These are phyloP conservation scores for Phytophthora sp. DNA, from an alignment of 352 stramenopile genomes.

Conservation along the genomic window DNA sequence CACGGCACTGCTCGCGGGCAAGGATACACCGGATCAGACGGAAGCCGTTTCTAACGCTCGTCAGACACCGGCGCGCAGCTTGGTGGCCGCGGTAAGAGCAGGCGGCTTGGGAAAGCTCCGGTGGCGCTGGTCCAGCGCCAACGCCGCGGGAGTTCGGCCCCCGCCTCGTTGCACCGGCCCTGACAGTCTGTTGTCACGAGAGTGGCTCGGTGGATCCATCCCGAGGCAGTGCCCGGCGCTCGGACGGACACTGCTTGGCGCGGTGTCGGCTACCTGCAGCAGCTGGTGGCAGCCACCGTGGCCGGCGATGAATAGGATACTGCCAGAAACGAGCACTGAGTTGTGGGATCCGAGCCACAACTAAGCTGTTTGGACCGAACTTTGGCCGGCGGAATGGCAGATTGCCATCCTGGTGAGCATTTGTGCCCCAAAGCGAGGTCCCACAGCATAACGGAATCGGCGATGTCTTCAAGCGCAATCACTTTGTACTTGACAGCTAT, in stretches of 20 bases:
- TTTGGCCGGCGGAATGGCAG: no score
- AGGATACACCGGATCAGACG: constrained; percentile 36
- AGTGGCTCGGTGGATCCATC: constrained; percentile 35
- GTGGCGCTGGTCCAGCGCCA: no score
- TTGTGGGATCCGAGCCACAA: constrained; percentile 18
- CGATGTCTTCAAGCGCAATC: constrained; percentile 5
- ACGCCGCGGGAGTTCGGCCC: no score
- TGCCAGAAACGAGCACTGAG: not conserved
- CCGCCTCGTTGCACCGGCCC: constrained; percentile 26
- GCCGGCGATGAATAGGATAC: not conserved
- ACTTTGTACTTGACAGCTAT: constrained; percentile 3
- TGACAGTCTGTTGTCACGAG: constrained; percentile 19
- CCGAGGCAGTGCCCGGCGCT: not conserved
- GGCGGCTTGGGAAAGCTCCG: no score
- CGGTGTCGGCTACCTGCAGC: not conserved
- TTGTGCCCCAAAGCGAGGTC: not conserved
- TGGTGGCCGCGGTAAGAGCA: constrained; percentile 1
- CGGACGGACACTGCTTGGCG: constrained; percentile 14
- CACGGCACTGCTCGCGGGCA: constrained; percentile 17
- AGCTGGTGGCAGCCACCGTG: constrained; percentile 11
- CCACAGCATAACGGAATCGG: constrained; percentile 11
- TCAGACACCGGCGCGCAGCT: constrained; percentile 9
- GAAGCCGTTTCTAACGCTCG: constrained; percentile 36
- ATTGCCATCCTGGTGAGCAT: constrained; percentile 29
- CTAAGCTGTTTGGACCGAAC: constrained; percentile 22